Conservation (phyloP, 75 land plant genomes). For the Selaginella tamariscina region DNA sequence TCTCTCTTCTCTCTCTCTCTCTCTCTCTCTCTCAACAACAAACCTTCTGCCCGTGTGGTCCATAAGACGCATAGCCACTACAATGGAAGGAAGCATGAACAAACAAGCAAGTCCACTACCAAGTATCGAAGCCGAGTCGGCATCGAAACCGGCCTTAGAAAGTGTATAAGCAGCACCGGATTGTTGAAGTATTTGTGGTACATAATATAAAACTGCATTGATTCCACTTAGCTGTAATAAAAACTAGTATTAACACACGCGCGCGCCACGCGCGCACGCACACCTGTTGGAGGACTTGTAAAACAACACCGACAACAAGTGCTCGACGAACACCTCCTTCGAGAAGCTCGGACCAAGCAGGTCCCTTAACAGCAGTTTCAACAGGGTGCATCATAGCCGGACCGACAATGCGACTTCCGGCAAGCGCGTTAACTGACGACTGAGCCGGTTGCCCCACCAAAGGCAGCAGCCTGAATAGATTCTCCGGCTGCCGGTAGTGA, state of each 20-base stretch:
- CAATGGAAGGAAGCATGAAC: conserved; percentile 1
- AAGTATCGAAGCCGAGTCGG: conserved; percentile 1
- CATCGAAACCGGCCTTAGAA: neutral
- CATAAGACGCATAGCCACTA: conserved; percentile 4
- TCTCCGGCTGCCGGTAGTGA: conserved; percentile 28
- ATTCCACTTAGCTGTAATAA: conserved; percentile 9
- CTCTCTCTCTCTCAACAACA: neutral
- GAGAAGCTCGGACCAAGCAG: conserved; percentile 1
- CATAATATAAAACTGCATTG: conserved; percentile 2
- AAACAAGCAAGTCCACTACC: neutral
- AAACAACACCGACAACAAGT: neutral
- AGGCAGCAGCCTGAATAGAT: conserved; percentile 9
- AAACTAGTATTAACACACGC: neutral
- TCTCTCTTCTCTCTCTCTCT: neutral
- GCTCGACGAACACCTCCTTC: conserved; percentile 2
- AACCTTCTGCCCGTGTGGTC: neutral
- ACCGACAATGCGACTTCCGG: neutral
- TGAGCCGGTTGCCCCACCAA: conserved; percentile 9
- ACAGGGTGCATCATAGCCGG: conserved; percentile 8
- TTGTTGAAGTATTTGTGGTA: conserved; percentile 13
- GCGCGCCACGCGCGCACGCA: neutral
- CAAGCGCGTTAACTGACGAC: neutral
- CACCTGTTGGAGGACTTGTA: conserved; percentile 10
- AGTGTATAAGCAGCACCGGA: neutral
- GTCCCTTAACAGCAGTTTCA: conserved; percentile 2